phyloP scores from a whole-genome alignment of 2,329 filamentous ascomycete genomes.

The Exophiala alcalophila region DNA sequence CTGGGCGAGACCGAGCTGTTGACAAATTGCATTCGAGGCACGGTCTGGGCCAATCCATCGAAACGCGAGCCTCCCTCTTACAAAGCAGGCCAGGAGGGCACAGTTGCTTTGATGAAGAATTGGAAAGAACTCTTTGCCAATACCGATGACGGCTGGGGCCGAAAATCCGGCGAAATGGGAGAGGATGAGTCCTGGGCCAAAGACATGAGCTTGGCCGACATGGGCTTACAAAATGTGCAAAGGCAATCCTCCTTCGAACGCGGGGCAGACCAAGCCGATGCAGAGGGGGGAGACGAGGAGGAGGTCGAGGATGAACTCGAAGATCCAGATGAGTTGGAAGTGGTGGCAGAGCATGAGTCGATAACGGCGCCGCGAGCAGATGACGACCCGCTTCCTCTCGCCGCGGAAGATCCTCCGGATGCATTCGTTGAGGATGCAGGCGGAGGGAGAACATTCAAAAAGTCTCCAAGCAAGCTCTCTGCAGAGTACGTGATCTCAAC shows the following conservation, averaged over 20 bases:
- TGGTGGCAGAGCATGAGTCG: constrained; percentile 4
- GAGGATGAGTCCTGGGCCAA: constrained; percentile 31
- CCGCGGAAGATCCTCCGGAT: background rate
- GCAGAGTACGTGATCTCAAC: background rate
- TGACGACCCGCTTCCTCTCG: no score
- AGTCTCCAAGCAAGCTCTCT: background rate
- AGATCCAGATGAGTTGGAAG: constrained; percentile 5
- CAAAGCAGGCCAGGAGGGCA: constrained; percentile 41
- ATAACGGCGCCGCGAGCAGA: no score
- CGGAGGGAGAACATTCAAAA: no score
- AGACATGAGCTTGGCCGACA: constrained; percentile 30
- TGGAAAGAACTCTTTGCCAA: constrained; percentile 44
- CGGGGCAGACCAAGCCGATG: constrained; percentile 4
- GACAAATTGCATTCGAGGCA: constrained; percentile 36
- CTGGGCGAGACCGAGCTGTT: constrained; percentile 23
- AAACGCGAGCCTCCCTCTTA: constrained; percentile 35
- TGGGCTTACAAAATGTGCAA: constrained; percentile 26
- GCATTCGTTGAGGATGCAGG: background rate
- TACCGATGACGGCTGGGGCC: constrained; percentile 21
- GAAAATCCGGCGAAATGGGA: background rate
- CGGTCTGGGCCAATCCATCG: constrained; percentile 40
- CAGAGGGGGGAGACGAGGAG: constrained; percentile 13
- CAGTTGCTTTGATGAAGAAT: constrained; percentile 45
- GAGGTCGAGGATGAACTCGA: constrained; percentile 12
- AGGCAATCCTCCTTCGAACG: constrained; percentile 13